phyloP scores from a whole-genome alignment of 768 basidiomycete species.

The Lactarius sanguifluus region DNA sequence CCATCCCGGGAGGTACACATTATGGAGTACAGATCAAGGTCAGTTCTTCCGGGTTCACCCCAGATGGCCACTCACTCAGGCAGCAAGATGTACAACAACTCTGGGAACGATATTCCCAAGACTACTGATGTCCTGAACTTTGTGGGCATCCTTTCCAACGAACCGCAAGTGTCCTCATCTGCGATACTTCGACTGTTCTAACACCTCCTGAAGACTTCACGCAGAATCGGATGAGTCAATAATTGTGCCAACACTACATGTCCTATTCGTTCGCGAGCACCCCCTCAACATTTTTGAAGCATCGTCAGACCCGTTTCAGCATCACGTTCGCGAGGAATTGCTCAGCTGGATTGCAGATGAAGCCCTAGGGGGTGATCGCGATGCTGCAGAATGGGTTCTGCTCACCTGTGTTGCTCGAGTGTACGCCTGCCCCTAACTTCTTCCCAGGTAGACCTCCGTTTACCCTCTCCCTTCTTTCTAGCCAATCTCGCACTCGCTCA shows the following conservation, averaged over 20 bases:
- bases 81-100: conserved; percentile 57
- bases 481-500: conserved; percentile 64
- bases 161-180: conserved; percentile 49
- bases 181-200: neutral
- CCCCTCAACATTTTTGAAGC: conserved; percentile 35
- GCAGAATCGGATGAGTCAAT: conserved; percentile 37
- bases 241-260: conserved; percentile 66
- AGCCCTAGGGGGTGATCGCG: conserved; percentile 62
- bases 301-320: conserved; percentile 27
- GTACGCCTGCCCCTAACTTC: conserved; percentile 43
- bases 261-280: conserved; percentile 53
- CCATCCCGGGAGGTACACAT: conserved; percentile 51
- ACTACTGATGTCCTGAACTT: conserved; percentile 66
- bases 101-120: conserved; percentile 47
- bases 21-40: conserved; percentile 78
- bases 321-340: conserved; percentile 50
- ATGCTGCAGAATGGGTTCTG: conserved; percentile 75
- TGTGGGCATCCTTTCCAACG: conserved; percentile 68
- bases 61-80: conserved; percentile 21
- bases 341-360: conserved; percentile 73
- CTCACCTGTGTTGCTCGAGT: conserved; percentile 58
- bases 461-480: conserved; percentile 34
- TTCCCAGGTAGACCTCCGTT: neutral
- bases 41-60: conserved; percentile 2
- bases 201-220: conserved; percentile 35